A percentile compares a stretch with the other conserved stretches of the same genome.
Evolutionary conservation across 257 asterid species (phyloP).

Genomic region (Fraxinus quadrangulata): DNA sequence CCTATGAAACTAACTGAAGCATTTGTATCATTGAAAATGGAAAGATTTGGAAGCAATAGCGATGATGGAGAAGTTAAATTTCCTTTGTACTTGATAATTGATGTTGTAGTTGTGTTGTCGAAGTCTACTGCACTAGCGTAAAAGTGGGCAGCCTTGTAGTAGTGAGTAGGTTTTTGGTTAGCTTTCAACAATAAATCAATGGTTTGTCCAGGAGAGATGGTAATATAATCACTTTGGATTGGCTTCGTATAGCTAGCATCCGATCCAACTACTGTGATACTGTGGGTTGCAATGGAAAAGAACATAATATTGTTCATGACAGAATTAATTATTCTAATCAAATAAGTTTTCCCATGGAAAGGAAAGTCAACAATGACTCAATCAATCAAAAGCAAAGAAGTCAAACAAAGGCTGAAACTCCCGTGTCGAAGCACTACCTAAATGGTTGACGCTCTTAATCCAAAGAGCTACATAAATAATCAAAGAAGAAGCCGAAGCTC

Average conservation of each 20-base stretch:
- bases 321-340: conserved; percentile 52
- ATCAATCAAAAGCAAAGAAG: too few species aligned
- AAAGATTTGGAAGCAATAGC: conserved; percentile 40
- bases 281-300: conserved; percentile 55
- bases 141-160: conserved; percentile 58
- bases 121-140: conserved; percentile 11
- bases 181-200: conserved; percentile 50
- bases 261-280: conserved; percentile 53
- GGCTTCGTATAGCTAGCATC: conserved; percentile 58
- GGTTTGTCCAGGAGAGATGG: conserved; percentile 64
- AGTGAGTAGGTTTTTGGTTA: conserved; percentile 49
- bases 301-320: conserved; percentile 61
- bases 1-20: conserved; percentile 32
- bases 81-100: conserved; percentile 36
- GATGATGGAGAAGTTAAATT: conserved; percentile 37
- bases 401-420: too few species aligned
- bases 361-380: too few species aligned
- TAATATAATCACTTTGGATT: conserved; percentile 36
- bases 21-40: conserved; percentile 17
- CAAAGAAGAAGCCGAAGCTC: too few species aligned
- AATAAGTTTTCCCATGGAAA: conserved; percentile 42
- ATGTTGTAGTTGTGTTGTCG: conserved; percentile 44
- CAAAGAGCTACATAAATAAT: too few species aligned
- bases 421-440: too few species aligned
- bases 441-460: too few species aligned